Evolutionary conservation across 331 rosid genomes (phyloP).

Genomic region (Quercus lobata): DNA sequence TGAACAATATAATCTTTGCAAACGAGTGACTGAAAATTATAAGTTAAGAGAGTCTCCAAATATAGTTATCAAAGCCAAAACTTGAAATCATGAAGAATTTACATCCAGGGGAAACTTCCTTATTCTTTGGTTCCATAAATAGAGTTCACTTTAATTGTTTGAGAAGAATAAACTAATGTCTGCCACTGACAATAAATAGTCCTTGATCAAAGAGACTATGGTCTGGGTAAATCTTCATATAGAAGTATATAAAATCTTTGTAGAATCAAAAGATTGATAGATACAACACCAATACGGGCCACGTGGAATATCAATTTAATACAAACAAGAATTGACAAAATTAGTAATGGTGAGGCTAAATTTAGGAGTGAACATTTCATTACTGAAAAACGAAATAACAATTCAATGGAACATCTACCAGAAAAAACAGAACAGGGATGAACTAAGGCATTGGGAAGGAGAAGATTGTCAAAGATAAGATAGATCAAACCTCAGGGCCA

Average conservation of each 20-base stretch:
- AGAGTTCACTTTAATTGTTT: not conserved
- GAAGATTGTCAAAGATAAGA: conserved; percentile 8
- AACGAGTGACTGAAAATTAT: not conserved
- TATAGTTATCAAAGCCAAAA: conserved; percentile 4
- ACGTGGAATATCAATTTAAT: not conserved
- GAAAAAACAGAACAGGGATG: not conserved
- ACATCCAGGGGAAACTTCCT: conserved; percentile 18
- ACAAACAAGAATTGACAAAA: not conserved
- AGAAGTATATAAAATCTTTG: not conserved
- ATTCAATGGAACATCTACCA: not conserved
- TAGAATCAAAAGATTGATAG: not conserved
- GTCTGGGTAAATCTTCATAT: not conserved
- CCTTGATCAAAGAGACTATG: not conserved
- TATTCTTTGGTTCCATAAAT: conserved; percentile 1
- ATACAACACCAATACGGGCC: not conserved
- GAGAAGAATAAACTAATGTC: not conserved
- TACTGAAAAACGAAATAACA: not conserved
- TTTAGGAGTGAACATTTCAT: not conserved
- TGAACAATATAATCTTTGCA: not conserved
- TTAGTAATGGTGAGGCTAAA: not conserved
- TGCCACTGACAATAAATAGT: not conserved
- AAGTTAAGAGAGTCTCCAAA: conserved; percentile 1
- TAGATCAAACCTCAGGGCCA: conserved; percentile 88
- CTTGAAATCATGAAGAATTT: not conserved
- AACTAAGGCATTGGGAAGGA: not conserved